These are phyloP conservation scores for Ustilago trichophora DNA, from an alignment of 1,284 basidiomycete species.

Conservation along the genomic window DNA sequence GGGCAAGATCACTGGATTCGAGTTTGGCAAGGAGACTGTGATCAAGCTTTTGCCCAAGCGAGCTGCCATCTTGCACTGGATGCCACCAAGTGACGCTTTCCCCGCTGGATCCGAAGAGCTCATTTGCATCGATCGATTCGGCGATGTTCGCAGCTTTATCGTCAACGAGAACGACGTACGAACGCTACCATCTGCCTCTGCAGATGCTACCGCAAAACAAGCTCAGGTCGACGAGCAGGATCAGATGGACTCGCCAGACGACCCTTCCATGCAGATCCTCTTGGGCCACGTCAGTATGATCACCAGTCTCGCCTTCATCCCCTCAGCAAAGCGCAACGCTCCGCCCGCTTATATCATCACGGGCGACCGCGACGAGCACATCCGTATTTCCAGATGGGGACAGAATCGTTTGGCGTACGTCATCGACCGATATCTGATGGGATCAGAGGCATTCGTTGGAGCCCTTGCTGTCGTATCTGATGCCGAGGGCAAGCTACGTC, in stretches of 20 bases:
- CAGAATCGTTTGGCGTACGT: slow-evolving; percentile 49
- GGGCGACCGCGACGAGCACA: slow-evolving; percentile 64
- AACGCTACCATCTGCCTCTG: slow-evolving; percentile 6
- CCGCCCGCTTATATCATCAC: slow-evolving; percentile 51
- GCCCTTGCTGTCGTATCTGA: slow-evolving; percentile 42
- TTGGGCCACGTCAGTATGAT: slow-evolving; percentile 62
- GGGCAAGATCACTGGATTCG: slow-evolving; percentile 16
- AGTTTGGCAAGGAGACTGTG: slow-evolving; percentile 48
- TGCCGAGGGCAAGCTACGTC: slow-evolving; percentile 14
- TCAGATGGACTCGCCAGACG: slow-evolving; percentile 43
- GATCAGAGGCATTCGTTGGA: slow-evolving; percentile 54
- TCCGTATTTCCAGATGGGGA: slow-evolving; percentile 64
- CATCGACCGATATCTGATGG: slow-evolving; percentile 56
- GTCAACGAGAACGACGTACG: slow-evolving; percentile 29
- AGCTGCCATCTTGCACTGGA: slow-evolving; percentile 57
- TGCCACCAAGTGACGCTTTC: slow-evolving; percentile 20
- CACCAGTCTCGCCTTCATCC: slow-evolving; percentile 54
- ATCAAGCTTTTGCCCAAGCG: slow-evolving; percentile 57
- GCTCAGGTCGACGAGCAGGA: slow-evolving; percentile 38
- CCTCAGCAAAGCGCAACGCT: slow-evolving; percentile 4
- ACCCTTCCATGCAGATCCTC: slow-evolving; percentile 48
- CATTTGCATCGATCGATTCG: slow-evolving; percentile 57
- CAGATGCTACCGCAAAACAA: background rate
- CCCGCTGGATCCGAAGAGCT: slow-evolving; percentile 43
- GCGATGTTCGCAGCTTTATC: slow-evolving; percentile 55